A percentile compares a stretch with the other conserved stretches of the same genome.
These are phyloP conservation scores for Pestalotiopsis sp. DNA, from an alignment of 2,329 filamentous ascomycete genomes.

Conservation along the genomic window DNA sequence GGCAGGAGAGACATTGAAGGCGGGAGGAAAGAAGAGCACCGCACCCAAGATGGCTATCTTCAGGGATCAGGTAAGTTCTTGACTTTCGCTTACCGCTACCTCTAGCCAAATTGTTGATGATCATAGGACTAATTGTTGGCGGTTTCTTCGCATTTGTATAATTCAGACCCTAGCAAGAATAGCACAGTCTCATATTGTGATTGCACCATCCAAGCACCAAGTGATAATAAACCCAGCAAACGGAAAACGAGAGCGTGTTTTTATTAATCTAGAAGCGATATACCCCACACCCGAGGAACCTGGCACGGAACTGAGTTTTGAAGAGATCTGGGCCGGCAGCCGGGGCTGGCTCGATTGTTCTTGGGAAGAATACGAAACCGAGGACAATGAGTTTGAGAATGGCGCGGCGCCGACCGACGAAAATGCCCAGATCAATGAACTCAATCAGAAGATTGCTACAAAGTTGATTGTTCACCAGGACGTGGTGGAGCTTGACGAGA, in stretches of 20 bases:
- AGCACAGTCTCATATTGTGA: slow-evolving; percentile 63
- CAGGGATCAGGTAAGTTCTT: slow-evolving; percentile 85
- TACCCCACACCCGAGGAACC: slow-evolving; percentile 77
- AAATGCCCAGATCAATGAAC: slow-evolving; percentile 25
- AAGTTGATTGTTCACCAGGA: slow-evolving; percentile 49
- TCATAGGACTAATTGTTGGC: slow-evolving; percentile 88
- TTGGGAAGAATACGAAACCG: slow-evolving; percentile 43
- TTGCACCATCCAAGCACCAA: slow-evolving; percentile 73
- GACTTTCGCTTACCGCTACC: slow-evolving; percentile 29
- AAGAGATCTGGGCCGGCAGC: slow-evolving; percentile 81
- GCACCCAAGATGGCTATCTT: slow-evolving; percentile 87
- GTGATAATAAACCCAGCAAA: slow-evolving; percentile 80
- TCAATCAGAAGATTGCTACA: slow-evolving; percentile 28
- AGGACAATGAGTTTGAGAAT: slow-evolving; percentile 17
- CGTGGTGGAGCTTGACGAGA: slow-evolving; percentile 56
- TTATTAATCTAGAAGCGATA: slow-evolving; percentile 81
- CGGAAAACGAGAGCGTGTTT: slow-evolving; percentile 83
- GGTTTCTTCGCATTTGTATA: slow-evolving; percentile 37
- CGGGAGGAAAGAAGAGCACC: slow-evolving; percentile 77
- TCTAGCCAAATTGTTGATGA: slow-evolving; percentile 75
- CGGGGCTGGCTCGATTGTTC: slow-evolving; percentile 67
- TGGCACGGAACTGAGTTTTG: slow-evolving; percentile 81
- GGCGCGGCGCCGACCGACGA: slow-evolving; percentile 22
- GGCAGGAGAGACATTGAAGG: slow-evolving; percentile 88
- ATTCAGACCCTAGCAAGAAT: slow-evolving; percentile 63